These are phyloP conservation scores for Apiospora phragmitis DNA, from an alignment of 2,329 filamentous ascomycete species.

Conservation along the genomic window DNA sequence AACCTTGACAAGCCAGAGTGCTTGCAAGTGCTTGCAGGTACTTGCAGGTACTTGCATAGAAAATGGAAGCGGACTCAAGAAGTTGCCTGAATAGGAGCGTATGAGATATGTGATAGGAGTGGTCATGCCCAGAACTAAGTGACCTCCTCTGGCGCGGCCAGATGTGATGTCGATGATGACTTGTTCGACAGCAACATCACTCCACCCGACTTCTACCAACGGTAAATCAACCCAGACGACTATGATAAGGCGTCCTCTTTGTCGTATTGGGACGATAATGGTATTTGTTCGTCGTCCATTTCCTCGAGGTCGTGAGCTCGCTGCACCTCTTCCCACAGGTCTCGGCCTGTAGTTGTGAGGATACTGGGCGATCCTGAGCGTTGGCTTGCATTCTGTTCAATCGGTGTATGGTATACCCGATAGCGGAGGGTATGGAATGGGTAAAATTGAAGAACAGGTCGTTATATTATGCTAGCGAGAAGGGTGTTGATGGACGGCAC, in stretches of 20 bases:
- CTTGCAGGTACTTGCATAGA: too few relatives aligned
- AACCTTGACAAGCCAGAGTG: too few relatives aligned
- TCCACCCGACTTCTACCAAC: too few relatives aligned
- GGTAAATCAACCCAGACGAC: too few relatives aligned
- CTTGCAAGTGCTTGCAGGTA: too few relatives aligned
- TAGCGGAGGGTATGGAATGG: not conserved
- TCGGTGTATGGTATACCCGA: not conserved
- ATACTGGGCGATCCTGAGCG: not conserved
- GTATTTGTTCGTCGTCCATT: not conserved
- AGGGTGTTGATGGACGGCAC: too few relatives aligned
- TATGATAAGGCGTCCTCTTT: too few relatives aligned
- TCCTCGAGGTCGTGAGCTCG: not conserved
- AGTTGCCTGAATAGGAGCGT: too few relatives aligned
- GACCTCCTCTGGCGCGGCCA: not conserved
- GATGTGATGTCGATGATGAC: too few relatives aligned
- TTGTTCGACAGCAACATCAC: not conserved
- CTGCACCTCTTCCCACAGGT: not conserved
- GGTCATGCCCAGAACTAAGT: not conserved
- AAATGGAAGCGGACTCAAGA: too few relatives aligned
- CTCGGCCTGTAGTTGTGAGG: not conserved
- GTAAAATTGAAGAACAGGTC: not conserved
- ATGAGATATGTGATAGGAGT: too few relatives aligned
- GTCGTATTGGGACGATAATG: not conserved
- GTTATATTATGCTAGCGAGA: not conserved
- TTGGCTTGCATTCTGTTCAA: not conserved